These are phyloP conservation scores for Fusarium fujikuroi DNA, from an alignment of 2,329 filamentous ascomycete species.

Conservation along the genomic window DNA sequence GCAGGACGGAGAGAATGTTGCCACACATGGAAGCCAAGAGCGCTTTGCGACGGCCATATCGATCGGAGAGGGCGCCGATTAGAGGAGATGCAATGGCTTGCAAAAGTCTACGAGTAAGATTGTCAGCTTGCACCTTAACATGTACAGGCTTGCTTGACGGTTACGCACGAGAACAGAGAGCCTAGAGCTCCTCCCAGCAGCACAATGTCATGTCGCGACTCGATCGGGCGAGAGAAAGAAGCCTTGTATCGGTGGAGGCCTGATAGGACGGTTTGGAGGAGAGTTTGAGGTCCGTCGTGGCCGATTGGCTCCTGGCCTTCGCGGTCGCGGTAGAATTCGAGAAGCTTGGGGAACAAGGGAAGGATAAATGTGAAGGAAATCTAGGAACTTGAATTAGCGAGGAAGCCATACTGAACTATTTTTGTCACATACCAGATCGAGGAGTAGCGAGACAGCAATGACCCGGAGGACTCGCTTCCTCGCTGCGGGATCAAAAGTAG, in stretches of 20 bases:
- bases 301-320: constrained; percentile 67
- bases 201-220: constrained; percentile 96
- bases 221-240: constrained; percentile 89
- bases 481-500: constrained; percentile 61
- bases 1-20: constrained; percentile 90
- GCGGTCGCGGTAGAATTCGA: constrained; percentile 93
- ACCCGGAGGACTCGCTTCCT: constrained; percentile 88
- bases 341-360: constrained; percentile 91
- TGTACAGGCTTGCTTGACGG: background rate
- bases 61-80: constrained; percentile 89
- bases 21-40: constrained; percentile 92
- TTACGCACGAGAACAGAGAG: constrained; percentile 79
- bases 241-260: constrained; percentile 96
- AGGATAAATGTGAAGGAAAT: constrained; percentile 99
- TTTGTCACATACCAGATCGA: constrained; percentile 76
- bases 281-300: constrained; percentile 63
- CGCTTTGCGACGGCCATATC: constrained; percentile 85
- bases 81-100: constrained; percentile 93
- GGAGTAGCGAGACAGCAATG: constrained; percentile 86
- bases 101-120: constrained; percentile 68
- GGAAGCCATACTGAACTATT: background rate
- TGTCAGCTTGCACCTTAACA: constrained; percentile 2
- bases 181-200: constrained; percentile 92
- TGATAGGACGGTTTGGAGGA: constrained; percentile 81
- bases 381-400: constrained; percentile 57